A percentile compares a stretch with the other conserved stretches of the same genome.
These are phyloP conservation scores for Scytalidium lignicola DNA, from an alignment of 2,329 filamentous ascomycete species.

Conservation along the genomic window DNA sequence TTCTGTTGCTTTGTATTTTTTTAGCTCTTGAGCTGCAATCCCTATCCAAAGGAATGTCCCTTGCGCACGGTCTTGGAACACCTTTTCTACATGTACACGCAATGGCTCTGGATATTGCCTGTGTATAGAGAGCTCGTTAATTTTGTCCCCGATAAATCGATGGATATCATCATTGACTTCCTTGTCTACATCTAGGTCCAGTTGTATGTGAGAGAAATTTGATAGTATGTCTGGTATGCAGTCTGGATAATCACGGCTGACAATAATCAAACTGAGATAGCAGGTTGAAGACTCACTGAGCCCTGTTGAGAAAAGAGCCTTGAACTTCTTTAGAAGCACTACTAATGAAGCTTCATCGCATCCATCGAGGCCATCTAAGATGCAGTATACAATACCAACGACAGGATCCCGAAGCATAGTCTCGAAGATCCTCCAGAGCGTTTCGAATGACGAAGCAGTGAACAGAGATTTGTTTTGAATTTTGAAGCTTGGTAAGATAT, in stretches of 20 bases:
- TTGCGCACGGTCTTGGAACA: constrained; percentile 19
- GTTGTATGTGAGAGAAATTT: constrained; percentile 14
- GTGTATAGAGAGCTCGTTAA: constrained; percentile 11
- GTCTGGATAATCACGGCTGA: constrained; percentile 16
- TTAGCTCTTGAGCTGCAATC: constrained; percentile 11
- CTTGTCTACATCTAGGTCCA: constrained; percentile 22
- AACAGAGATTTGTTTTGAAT: constrained; percentile 5
- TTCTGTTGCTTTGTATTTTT: constrained; percentile 7
- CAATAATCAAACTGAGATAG: no score
- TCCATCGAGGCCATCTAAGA: constrained; percentile 19
- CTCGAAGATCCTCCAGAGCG: constrained; percentile 21
- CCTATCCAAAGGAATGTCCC: constrained; percentile 30
- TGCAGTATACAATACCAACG: constrained; percentile 14
- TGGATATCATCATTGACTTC: constrained; percentile 20
- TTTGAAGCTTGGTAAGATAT: no score
- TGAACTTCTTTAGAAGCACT: constrained; percentile 10
- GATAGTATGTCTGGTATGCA: constrained; percentile 9
- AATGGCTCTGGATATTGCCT: constrained; percentile 11
- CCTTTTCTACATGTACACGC: constrained; percentile 10
- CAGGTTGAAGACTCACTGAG: no score
- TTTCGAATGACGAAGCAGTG: constrained; percentile 14
- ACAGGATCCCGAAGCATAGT: constrained; percentile 12
- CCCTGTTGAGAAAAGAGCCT: no score
- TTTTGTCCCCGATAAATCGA: constrained; percentile 19
- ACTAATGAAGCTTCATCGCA: constrained; percentile 12